Evolutionary conservation across 1,139 yeast genomes (phyloP).

Genomic region (Yamadazyma blattariae): DNA sequence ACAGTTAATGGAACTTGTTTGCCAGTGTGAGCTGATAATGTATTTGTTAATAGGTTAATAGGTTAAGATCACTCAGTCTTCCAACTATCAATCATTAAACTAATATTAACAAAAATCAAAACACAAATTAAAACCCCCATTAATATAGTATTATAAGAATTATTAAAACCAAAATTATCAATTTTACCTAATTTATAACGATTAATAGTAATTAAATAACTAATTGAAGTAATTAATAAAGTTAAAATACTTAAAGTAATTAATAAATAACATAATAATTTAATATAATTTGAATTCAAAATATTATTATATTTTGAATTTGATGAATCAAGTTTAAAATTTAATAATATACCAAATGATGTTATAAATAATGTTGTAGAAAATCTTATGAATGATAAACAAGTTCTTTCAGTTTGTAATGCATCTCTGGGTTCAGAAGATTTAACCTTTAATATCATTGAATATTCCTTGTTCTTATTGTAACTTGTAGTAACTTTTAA

Average conservation of each 20-base stretch:
- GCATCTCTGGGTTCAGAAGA: constrained; percentile 62
- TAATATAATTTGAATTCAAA: constrained; percentile 22
- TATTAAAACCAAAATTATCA: constrained; percentile 36
- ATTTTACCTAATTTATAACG: constrained; percentile 45
- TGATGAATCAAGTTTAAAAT: constrained; percentile 44
- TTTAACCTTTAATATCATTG: constrained; percentile 36
- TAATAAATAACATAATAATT: constrained; percentile 37
- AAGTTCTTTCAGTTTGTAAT: constrained; percentile 58
- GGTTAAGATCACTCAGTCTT: too few relatives aligned
- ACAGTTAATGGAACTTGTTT: too few relatives aligned
- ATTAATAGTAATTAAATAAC: constrained; percentile 46
- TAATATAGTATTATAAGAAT: constrained; percentile 35
- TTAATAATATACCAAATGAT: constrained; percentile 50
- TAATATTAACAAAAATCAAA: constrained; percentile 42
- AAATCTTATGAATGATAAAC: constrained; percentile 52
- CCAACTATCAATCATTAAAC: constrained; percentile 40
- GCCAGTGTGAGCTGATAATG: too few relatives aligned
- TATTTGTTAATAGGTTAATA: too few relatives aligned
- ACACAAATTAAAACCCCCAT: constrained; percentile 39
- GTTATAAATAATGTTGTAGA: constrained; percentile 48
- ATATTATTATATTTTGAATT: constrained; percentile 8
- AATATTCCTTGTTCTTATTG: too few relatives aligned
- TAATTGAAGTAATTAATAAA: constrained; percentile 38
- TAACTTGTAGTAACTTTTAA: too few relatives aligned
- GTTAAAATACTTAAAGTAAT: constrained; percentile 39